phyloP scores from a whole-genome alignment of 2,329 filamentous ascomycete genomes.

The Cordyceps cicadae region DNA sequence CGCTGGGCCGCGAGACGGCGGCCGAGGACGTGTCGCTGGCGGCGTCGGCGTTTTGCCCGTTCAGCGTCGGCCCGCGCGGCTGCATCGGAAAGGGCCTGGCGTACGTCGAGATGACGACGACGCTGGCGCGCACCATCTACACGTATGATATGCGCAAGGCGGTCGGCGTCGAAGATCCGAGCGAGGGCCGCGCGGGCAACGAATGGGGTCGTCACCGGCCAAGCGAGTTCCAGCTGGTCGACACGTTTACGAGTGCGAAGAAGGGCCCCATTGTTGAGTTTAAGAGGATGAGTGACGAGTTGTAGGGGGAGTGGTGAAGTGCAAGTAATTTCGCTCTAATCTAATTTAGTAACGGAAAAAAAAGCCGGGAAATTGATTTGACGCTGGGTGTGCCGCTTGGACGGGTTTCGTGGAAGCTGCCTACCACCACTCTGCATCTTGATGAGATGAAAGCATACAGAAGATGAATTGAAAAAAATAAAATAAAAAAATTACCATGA shows the following conservation, averaged over 20 bases:
- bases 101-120: conserved; percentile 58
- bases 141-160: conserved; percentile 52
- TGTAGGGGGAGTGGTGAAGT: not conserved
- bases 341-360: too few relatives aligned
- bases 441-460: not conserved
- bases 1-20: conserved; percentile 30
- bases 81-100: conserved; percentile 66
- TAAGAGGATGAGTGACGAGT: conserved; percentile 21
- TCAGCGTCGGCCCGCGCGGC: conserved; percentile 59
- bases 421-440: not conserved
- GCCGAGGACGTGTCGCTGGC: conserved; percentile 47
- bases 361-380: not conserved
- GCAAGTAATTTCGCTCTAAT: too few relatives aligned
- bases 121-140: conserved; percentile 53
- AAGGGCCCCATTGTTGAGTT: conserved; percentile 63
- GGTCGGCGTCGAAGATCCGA: conserved; percentile 39
- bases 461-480: not conserved
- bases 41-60: conserved; percentile 65
- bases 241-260: conserved; percentile 68
- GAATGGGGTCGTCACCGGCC: conserved; percentile 48
- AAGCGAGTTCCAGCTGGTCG: conserved; percentile 60
- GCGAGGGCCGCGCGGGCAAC: conserved; percentile 39
- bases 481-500: too few relatives aligned
- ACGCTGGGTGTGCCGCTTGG: not conserved
- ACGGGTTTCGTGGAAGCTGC: not conserved